Conservation (phyloP, 2,329 filamentous ascomycete genomes). For the Colletotrichum falcatum region DNA sequence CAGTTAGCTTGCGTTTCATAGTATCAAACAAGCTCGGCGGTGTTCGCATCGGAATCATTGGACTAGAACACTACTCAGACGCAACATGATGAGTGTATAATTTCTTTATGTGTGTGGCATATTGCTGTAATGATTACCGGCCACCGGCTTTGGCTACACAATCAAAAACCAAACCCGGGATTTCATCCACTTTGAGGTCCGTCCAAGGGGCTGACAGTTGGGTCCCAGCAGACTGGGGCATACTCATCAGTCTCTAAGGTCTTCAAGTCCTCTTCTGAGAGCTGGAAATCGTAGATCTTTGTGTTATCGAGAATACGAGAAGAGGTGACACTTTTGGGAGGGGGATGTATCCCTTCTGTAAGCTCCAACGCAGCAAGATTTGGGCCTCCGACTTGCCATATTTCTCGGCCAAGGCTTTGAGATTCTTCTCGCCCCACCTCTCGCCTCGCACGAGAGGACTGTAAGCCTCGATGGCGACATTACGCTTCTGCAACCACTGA, state of each 20-base stretch:
- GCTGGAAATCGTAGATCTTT: conserved; percentile 66
- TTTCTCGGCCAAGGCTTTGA: conserved; percentile 76
- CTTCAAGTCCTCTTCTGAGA: conserved; percentile 65
- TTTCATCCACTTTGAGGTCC: conserved; percentile 40
- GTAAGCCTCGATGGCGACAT: conserved; percentile 73
- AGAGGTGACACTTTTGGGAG: conserved; percentile 78
- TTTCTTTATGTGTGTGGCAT: neutral
- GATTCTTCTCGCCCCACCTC: conserved; percentile 75
- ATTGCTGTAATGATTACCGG: neutral
- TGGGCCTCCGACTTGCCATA: conserved; percentile 81
- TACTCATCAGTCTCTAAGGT: conserved; percentile 64
- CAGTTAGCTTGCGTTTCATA: neutral
- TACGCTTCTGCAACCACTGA: conserved; percentile 76
- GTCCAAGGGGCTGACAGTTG: conserved; percentile 61
- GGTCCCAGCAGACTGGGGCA: conserved; percentile 68
- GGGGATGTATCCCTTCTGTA: conserved; percentile 82
- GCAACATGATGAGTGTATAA: neutral
- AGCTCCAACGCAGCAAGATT: conserved; percentile 81
- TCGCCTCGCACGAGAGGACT: conserved; percentile 73
- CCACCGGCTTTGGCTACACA: neutral
- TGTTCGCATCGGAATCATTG: neutral
- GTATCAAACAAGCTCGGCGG: neutral
- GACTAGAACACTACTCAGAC: neutral
- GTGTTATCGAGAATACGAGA: conserved; percentile 75
- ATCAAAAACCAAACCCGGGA: neutral